phyloP scores from a whole-genome alignment of 2,329 filamentous ascomycete genomes.

The Chaetoscypha palmicola region DNA sequence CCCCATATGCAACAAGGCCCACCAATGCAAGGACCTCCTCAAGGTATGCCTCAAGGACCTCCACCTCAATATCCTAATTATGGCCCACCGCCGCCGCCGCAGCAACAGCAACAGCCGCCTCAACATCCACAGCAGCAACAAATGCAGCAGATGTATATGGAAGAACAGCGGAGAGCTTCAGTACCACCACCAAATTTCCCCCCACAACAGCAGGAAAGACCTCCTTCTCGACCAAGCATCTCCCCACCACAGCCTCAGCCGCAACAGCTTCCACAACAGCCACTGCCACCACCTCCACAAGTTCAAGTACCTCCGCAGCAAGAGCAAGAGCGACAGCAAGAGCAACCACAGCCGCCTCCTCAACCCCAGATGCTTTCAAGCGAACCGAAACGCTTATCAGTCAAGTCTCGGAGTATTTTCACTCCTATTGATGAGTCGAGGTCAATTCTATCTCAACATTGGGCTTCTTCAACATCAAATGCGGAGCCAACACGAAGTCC shows the following conservation, averaged over 20 bases:
- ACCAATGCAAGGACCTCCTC: constrained; percentile 15
- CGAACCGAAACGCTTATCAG: constrained; percentile 45
- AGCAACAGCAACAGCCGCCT: constrained; percentile 25
- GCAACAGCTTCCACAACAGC: constrained; percentile 41
- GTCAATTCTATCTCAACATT: constrained; percentile 80
- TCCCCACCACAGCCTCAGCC: constrained; percentile 55
- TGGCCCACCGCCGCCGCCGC: constrained; percentile 28
- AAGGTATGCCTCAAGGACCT: constrained; percentile 32
- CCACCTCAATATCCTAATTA: constrained; percentile 37
- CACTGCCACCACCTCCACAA: constrained; percentile 38
- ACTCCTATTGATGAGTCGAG: constrained; percentile 92
- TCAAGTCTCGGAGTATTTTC: constrained; percentile 70
- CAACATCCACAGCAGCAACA: constrained; percentile 32
- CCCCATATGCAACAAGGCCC: constrained; percentile 36
- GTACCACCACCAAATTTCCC: constrained; percentile 60
- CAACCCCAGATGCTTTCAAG: constrained; percentile 39
- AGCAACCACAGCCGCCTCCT: constrained; percentile 45
- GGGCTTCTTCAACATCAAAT: constrained; percentile 54
- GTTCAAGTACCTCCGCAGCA: constrained; percentile 24
- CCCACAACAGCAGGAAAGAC: constrained; percentile 43
- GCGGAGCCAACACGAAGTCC: constrained; percentile 28
- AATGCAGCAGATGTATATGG: constrained; percentile 55
- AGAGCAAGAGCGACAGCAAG: constrained; percentile 30
- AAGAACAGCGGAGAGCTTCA: constrained; percentile 68
- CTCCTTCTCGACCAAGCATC: constrained; percentile 41